Evolutionary conservation across 2,329 filamentous ascomycete species (phyloP).

Genomic region (Colletotrichum salicis): DNA sequence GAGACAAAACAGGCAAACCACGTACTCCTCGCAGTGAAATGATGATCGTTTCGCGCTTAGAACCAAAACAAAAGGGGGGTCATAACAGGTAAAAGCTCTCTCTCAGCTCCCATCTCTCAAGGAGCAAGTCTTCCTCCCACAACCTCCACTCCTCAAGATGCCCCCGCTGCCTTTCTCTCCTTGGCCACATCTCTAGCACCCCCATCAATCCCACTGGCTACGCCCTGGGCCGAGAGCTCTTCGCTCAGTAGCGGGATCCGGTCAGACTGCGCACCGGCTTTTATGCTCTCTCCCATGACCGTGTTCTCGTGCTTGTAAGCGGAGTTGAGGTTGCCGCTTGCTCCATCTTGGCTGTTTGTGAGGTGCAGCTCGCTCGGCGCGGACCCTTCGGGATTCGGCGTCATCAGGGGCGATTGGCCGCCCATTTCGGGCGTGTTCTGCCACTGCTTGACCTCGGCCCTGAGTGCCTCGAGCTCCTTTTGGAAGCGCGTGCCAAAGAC

Average conservation of each 20-base stretch:
- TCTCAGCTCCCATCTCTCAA: not conserved
- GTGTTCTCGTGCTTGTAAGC: constrained; percentile 26
- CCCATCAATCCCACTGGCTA: constrained; percentile 56
- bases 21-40: not conserved
- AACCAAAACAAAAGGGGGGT: not conserved
- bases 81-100: not conserved
- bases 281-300: constrained; percentile 38
- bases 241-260: constrained; percentile 67
- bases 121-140: not conserved
- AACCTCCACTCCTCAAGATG: not conserved
- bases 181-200: constrained; percentile 57
- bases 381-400: constrained; percentile 44
- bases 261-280: constrained; percentile 49
- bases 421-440: constrained; percentile 69
- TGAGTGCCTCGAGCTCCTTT: constrained; percentile 91
- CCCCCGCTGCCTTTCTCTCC: constrained; percentile 53
- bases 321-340: constrained; percentile 33
- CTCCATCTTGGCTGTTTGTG: constrained; percentile 32
- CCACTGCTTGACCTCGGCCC: constrained; percentile 89
- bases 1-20: not conserved
- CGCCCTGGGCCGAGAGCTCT: constrained; percentile 47
- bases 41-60: not conserved
- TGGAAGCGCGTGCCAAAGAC: constrained; percentile 97
- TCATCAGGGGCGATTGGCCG: constrained; percentile 50
- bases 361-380: constrained; percentile 22